Evolutionary conservation across 306 rosid genomes (phyloP).

Genomic region (Clitoria ternatea): DNA sequence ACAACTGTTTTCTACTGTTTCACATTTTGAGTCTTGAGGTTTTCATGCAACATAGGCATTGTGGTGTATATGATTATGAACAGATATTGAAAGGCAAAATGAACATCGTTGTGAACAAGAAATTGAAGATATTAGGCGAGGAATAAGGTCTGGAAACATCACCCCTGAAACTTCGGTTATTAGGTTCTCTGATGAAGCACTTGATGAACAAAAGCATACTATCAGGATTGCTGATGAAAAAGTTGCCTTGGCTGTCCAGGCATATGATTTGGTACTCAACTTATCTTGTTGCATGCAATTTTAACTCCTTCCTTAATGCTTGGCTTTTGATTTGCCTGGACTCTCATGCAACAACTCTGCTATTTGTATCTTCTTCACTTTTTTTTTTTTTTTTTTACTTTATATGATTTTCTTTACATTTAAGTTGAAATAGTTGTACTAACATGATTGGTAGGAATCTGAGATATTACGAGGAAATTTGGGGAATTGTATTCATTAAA

Average conservation of each 20-base stretch:
- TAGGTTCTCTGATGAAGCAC: slow-evolving; percentile 87
- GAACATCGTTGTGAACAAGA: slow-evolving; percentile 89
- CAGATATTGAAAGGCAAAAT: slow-evolving; percentile 82
- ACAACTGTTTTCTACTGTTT: background rate
- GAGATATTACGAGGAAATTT: no score
- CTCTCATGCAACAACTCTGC: background rate
- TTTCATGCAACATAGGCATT: slow-evolving; percentile 1
- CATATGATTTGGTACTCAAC: slow-evolving; percentile 84
- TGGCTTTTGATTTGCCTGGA: background rate
- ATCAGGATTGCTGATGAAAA: slow-evolving; percentile 90
- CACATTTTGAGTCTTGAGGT: background rate
- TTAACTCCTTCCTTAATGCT: background rate
- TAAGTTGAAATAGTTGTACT: background rate
- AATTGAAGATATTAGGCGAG: slow-evolving; percentile 75
- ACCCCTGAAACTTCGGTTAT: slow-evolving; percentile 56
- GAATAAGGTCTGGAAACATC: slow-evolving; percentile 71
- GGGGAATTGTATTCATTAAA: no score
- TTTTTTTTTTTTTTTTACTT: background rate
- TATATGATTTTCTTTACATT: background rate
- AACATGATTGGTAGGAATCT: no score
- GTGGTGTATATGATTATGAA: slow-evolving; percentile 30
- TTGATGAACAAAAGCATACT: slow-evolving; percentile 98
- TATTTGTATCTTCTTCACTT: background rate
- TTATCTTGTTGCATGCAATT: slow-evolving; percentile 11
- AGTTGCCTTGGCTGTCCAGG: slow-evolving; percentile 83